phyloP scores from a whole-genome alignment of 106 monocot genomes.

The Vanilla planifolia region DNA sequence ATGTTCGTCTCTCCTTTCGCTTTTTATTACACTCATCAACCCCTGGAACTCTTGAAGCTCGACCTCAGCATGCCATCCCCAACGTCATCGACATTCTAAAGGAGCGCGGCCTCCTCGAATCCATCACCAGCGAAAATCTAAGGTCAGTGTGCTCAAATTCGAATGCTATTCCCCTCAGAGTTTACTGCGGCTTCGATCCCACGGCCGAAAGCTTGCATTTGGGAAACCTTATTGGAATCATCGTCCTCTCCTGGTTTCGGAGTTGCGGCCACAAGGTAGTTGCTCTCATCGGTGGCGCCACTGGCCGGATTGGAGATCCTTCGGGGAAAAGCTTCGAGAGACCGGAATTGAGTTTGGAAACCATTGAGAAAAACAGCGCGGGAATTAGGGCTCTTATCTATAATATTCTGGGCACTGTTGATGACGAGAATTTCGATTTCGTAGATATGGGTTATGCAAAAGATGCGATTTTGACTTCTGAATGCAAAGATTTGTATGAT shows the following conservation, averaged over 20 bases:
- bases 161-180: constrained; percentile 23
- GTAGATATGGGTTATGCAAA: constrained; percentile 4
- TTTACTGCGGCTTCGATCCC: constrained; percentile 95
- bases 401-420: constrained; percentile 27
- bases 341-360: constrained; percentile 58
- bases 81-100: constrained; percentile 66
- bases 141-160: constrained; percentile 25
- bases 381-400: constrained; percentile 34
- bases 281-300: constrained; percentile 82
- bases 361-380: constrained; percentile 45
- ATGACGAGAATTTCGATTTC: background rate
- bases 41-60: background rate
- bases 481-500: background rate
- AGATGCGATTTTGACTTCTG: constrained; percentile 17
- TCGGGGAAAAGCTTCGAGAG: constrained; percentile 81
- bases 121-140: constrained; percentile 59
- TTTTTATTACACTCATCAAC: constrained; percentile 9
- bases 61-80: constrained; percentile 6
- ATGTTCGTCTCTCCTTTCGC: constrained; percentile 8
- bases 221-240: constrained; percentile 75
- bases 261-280: constrained; percentile 62
- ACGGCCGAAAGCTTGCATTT: constrained; percentile 94
- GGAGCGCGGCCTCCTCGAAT: constrained; percentile 74
- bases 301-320: constrained; percentile 84
- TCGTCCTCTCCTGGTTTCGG: constrained; percentile 87